A percentile compares a stretch with the other conserved stretches of the same genome.
Evolutionary conservation across 164 flowering plant species (phyloP).

Genomic region (Piper longum): DNA sequence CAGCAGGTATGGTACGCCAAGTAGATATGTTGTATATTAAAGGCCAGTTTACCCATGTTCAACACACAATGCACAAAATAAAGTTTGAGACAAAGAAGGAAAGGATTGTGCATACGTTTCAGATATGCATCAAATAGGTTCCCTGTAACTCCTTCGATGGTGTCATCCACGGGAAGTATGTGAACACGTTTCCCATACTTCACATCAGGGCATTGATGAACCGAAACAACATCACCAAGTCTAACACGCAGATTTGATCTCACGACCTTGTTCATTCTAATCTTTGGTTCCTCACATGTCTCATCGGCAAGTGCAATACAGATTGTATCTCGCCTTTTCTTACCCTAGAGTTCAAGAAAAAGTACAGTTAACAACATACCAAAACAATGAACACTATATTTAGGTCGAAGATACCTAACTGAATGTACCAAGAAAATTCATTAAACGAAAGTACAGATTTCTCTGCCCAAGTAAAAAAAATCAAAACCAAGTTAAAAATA

Average conservation of each 20-base stretch:
- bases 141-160: slow-evolving; percentile 15
- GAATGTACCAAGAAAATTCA: neutral
- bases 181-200: slow-evolving; percentile 16
- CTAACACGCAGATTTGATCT: slow-evolving; percentile 16
- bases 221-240: slow-evolving; percentile 16
- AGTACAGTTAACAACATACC: neutral
- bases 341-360: slow-evolving; percentile 2
- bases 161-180: slow-evolving; percentile 15
- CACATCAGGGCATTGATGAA: slow-evolving; percentile 16
- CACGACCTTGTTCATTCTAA: slow-evolving; percentile 16
- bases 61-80: neutral
- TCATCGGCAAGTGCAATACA: slow-evolving; percentile 15
- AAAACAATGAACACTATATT: no score
- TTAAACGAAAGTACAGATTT: neutral
- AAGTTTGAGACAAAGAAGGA: neutral
- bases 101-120: slow-evolving; percentile 5
- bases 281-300: slow-evolving; percentile 13
- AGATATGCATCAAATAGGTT: slow-evolving; percentile 14
- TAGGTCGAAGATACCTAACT: no score
- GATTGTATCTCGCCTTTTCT: slow-evolving; percentile 11
- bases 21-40: no score
- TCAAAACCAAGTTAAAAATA: neutral
- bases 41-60: neutral
- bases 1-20: no score
- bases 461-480: neutral